Evolutionary conservation across 148 eudicot species (phyloP), one percentile per base, ranked within the genome.

Genomic region (Rheum nobile): DNA sequence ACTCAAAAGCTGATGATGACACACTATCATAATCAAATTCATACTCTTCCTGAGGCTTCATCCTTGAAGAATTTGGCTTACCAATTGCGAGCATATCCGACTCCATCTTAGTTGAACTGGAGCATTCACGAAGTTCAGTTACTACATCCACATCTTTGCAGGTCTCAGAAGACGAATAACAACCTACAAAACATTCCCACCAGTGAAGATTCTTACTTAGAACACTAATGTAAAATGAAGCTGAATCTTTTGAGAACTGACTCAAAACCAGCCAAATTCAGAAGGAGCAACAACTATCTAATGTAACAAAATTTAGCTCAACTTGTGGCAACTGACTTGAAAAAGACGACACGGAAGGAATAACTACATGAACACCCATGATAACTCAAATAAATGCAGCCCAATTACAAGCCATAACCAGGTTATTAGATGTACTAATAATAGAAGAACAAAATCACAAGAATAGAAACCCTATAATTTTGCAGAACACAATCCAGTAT

Each of bases 1-100:
- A 90, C 82, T 88, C 95, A 72, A 90, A 90, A 43, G 74, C 50
- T 26, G 86, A 77, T 29, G 86, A 81, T 46, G 75, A 67, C 69
- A 78, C 83, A 72, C 78, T 57, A 48, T 81, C 88, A 35, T 76
- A 83, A 43, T 90, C 87, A 32, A 75, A 71, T 70, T 75, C 83
- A 39, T 68, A 72, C 39, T 83, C 84, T 38, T 83, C 88, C 72
- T 72, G 83, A 28, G 83, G 68, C 79, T 78, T 83, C 21, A 59
- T 74, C 75, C 72, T 82, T 71, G 87, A 74, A 80, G 46, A 34
- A 34, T 67, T 67, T 67, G 71, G 43, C 43, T 21, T 67, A 67
- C 71, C 71, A n/a, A 34, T 35, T 32, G 22, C 12, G 19, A 32
- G 41, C 2, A 34, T 8, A 69, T 38, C 47, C 5, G 31, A 35